Evolutionary conservation across 1,284 basidiomycete genomes (phyloP).

Genomic region (Malassezia sp.): DNA sequence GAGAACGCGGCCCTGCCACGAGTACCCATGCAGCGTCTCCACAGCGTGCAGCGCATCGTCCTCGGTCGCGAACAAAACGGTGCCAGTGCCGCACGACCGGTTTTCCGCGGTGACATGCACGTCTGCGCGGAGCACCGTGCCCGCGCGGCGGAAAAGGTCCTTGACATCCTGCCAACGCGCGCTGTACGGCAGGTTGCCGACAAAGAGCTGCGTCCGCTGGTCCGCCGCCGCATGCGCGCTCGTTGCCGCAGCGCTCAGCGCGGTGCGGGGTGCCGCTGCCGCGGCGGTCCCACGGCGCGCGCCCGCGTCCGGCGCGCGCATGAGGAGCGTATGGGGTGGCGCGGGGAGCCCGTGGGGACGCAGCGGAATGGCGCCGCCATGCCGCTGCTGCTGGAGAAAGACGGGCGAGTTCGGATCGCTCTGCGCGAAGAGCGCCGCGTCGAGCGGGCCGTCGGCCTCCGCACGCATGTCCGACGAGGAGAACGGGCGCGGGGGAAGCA

Average conservation of each 20-base stretch:
- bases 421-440: no score
- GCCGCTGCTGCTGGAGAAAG: no score
- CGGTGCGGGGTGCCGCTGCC: neutral
- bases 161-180: slow-evolving; percentile 48
- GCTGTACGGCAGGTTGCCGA: slow-evolving; percentile 46
- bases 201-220: slow-evolving; percentile 62
- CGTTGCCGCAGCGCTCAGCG: neutral
- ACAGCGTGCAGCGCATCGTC: slow-evolving; percentile 47
- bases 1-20: slow-evolving; percentile 43
- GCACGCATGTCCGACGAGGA: no score
- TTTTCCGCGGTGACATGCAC: slow-evolving; percentile 46
- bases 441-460: no score
- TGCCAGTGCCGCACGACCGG: slow-evolving; percentile 33
- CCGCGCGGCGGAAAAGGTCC: slow-evolving; percentile 48
- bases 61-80: slow-evolving; percentile 42
- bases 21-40: slow-evolving; percentile 47
- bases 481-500: no score
- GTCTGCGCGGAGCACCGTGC: slow-evolving; percentile 48
- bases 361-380: no score
- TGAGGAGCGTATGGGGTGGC: neutral
- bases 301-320: neutral
- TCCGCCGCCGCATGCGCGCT: slow-evolving; percentile 50
- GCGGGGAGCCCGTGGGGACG: no score
- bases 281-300: neutral
- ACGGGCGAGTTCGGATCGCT: no score